A percentile compares a stretch with the other conserved stretches of the same genome.
phyloP scores from a whole-genome alignment of 1,139 yeast genomes.

The Candida tetrigidarum region DNA sequence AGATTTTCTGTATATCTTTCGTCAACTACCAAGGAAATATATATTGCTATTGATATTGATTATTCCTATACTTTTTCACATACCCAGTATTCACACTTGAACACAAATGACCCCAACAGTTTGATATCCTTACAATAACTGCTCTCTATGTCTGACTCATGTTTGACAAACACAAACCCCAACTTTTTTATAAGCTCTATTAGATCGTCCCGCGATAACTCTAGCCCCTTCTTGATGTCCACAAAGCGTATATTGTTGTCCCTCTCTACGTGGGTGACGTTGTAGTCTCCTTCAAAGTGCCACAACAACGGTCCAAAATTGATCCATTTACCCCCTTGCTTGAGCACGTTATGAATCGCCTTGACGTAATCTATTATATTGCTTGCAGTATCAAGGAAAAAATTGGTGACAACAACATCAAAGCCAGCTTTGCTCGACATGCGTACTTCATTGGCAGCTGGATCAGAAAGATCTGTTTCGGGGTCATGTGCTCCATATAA shows the following conservation, averaged over 20 bases:
- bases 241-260: conserved; percentile 34
- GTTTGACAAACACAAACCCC: conserved; percentile 58
- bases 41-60: neutral
- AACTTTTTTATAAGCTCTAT: conserved; percentile 47
- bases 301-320: conserved; percentile 87
- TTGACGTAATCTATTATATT: conserved; percentile 72
- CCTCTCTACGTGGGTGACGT: conserved; percentile 23
- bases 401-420: conserved; percentile 69
- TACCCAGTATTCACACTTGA: conserved; percentile 77
- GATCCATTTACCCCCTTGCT: conserved; percentile 69
- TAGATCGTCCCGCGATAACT: conserved; percentile 65
- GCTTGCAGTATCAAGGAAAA: conserved; percentile 79
- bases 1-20: neutral
- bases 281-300: conserved; percentile 73
- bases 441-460: conserved; percentile 46
- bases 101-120: conserved; percentile 60
- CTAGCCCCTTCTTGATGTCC: conserved; percentile 59
- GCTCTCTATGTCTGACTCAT: conserved; percentile 48
- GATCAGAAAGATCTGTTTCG: conserved; percentile 21
- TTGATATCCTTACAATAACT: conserved; percentile 60
- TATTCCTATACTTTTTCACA: conserved; percentile 29
- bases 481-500: conserved; percentile 58
- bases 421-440: conserved; percentile 38
- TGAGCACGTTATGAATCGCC: conserved; percentile 57
- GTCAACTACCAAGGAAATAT: neutral